Evolutionary conservation across 345 rosid genomes (phyloP), one percentile per base, ranked within the genome.

Genomic region (Eucalyptus erythrocorys): DNA sequence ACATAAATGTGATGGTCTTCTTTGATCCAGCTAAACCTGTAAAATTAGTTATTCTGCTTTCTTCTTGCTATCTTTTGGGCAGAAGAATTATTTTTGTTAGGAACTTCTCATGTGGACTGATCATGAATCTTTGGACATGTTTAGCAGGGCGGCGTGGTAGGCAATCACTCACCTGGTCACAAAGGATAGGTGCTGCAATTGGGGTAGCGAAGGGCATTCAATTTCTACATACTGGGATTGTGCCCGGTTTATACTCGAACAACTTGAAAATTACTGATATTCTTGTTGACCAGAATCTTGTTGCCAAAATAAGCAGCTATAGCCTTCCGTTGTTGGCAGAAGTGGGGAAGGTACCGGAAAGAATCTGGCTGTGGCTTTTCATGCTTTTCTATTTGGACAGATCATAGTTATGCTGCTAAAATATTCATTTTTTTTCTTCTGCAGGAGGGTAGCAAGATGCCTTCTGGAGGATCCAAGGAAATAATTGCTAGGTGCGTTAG

Each of bases 181-280:
- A 97, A 89, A 96, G 99, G 87, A 94, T 95, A 90, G 91, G 96
- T 37, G 97, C 98, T 87, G 96, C 94, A 13, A 92, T 96, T n/a
- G 99, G 99, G 68, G 94, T 96, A 47, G 99, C 98, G 10, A 97
- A 93, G 92, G 99, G 99, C 42, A 94, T 96, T 87, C 97, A 96
- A 85, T 97, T 96, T 92, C 91, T 97, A 94, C 99, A 97, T 92
- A 95, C 98, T 2, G 98, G 98, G 88, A 95, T 96, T 34, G 95
- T 97, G 30, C 99, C 99, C 4, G 99, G 98, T 68, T 93, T 97
- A 89, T 95, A 91, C 89, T 92, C 97, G 3, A 98, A 98, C 90
- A 94, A 95, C 91, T 90, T 98, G 91, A 98, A 95, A 68, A 94
- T 95, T 88, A 96, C 96, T 26, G 99, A 98, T 91, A 89, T 98